Percentiles rank a stretch among this genome's conserved stretches.
phyloP scores from a whole-genome alignment of 202 grass and related monocot species.

The Brachypodium distachyon region DNA sequence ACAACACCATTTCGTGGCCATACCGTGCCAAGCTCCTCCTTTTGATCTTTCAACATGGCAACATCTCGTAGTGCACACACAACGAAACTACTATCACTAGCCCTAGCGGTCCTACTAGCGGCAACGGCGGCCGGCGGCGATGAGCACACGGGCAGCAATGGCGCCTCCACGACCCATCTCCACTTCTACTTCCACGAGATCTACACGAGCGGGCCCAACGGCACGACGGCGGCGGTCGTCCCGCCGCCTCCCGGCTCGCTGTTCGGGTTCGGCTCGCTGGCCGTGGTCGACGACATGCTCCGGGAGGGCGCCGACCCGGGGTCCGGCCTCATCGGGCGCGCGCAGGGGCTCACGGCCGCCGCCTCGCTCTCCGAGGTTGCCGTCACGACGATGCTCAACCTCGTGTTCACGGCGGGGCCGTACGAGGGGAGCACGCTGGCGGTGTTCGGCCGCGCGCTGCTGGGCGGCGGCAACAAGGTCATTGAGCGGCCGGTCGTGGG shows the following conservation, averaged over 20 bases:
- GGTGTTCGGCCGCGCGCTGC: slow-evolving; percentile 13
- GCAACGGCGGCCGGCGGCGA: background rate
- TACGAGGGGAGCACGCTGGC: slow-evolving; percentile 31
- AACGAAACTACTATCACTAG: too few species aligned
- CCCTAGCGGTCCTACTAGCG: background rate
- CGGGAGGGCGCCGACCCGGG: slow-evolving; percentile 8
- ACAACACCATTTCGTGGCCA: too few species aligned
- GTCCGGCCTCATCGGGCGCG: slow-evolving; percentile 18
- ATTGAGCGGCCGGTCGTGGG: slow-evolving; percentile 30
- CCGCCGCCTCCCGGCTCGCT: background rate
- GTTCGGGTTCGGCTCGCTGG: background rate
- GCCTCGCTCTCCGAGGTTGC: slow-evolving; percentile 1
- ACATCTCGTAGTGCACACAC: too few species aligned
- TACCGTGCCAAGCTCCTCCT: too few species aligned
- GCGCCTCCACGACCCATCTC: background rate
- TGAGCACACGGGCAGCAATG: too few species aligned
- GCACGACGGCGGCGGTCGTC: background rate
- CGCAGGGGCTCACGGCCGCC: slow-evolving; percentile 7
- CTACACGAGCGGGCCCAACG: background rate
- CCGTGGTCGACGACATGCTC: slow-evolving; percentile 21
- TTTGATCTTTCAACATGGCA: too few species aligned
- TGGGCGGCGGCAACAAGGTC: slow-evolving; percentile 10
- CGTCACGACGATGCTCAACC: slow-evolving; percentile 12
- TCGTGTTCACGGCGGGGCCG: slow-evolving; percentile 32
- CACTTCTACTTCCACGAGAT: slow-evolving; percentile 35